Evolutionary conservation across 176 grass and related monocot species (phyloP).

Genomic region (Pontederia crassipes): DNA sequence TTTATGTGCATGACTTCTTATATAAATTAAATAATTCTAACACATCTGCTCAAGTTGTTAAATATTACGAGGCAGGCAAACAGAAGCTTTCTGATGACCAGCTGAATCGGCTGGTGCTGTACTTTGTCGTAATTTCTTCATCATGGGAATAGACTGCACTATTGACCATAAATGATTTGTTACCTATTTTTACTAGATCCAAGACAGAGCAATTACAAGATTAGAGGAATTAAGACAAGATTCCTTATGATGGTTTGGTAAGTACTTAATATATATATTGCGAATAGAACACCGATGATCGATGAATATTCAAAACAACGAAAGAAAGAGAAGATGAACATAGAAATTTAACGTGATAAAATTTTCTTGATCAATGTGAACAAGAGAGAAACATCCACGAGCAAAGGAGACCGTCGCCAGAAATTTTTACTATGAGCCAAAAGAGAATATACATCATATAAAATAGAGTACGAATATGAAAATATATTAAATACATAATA

Average conservation of each 20-base stretch:
- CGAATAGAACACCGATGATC: too few species aligned
- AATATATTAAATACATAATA: too few species aligned
- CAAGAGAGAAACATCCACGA: too few species aligned
- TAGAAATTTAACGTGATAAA: too few species aligned
- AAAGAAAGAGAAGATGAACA: too few species aligned
- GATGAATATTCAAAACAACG: too few species aligned
- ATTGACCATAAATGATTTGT: constrained; percentile 9
- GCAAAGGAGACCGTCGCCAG: too few species aligned
- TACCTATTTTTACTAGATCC: constrained; percentile 45
- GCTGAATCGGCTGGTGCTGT: constrained; percentile 37
- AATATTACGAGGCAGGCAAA: constrained; percentile 75
- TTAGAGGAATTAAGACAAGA: constrained; percentile 74
- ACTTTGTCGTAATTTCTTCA: background rate
- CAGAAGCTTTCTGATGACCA: constrained; percentile 74
- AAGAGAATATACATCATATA: too few species aligned
- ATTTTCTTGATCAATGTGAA: too few species aligned
- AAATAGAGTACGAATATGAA: too few species aligned
- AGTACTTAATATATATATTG: constrained; percentile 14
- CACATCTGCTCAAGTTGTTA: constrained; percentile 55
- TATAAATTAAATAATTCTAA: constrained; percentile 19
- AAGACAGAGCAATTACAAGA: constrained; percentile 69
- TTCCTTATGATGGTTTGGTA: constrained; percentile 48
- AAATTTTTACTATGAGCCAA: too few species aligned
- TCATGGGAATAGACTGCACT: background rate
- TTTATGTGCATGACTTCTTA: too few species aligned